These are phyloP conservation scores for Arachnopeziza araneosa DNA, from an alignment of 2,329 filamentous ascomycete genomes.

Conservation along the genomic window DNA sequence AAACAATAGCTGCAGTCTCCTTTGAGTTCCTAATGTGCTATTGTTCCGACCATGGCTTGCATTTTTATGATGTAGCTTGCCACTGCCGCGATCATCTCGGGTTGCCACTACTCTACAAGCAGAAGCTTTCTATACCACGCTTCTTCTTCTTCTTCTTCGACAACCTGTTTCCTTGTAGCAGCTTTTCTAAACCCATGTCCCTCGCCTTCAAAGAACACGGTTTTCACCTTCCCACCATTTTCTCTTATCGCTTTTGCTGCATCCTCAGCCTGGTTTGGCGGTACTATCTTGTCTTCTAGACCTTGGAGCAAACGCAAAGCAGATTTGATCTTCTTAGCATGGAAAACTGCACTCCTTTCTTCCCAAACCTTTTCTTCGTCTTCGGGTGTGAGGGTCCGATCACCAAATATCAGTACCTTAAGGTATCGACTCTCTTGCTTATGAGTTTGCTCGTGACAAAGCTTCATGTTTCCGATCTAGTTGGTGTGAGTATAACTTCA, in stretches of 20 bases:
- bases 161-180: background rate
- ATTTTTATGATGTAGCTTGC: too few relatives aligned
- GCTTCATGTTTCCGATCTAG: conserved; percentile 42
- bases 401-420: conserved; percentile 37
- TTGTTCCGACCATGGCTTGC: too few relatives aligned
- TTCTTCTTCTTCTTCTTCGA: background rate
- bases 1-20: too few relatives aligned
- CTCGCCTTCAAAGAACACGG: conserved; percentile 44
- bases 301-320: conserved; percentile 54
- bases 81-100: too few relatives aligned
- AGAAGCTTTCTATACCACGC: background rate
- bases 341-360: conserved; percentile 44
- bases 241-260: conserved; percentile 43
- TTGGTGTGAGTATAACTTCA: background rate
- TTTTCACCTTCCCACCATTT: conserved; percentile 39
- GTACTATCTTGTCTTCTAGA: conserved; percentile 50
- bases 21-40: too few relatives aligned
- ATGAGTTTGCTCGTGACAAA: conserved; percentile 43
- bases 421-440: conserved; percentile 52
- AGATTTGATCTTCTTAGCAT: conserved; percentile 42
- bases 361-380: conserved; percentile 38
- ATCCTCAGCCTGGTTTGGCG: conserved; percentile 48
- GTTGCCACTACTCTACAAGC: background rate
- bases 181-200: conserved; percentile 41
- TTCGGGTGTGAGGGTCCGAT: conserved; percentile 30